These are phyloP conservation scores for Pleurotus tuber-regium DNA, from an alignment of 768 basidiomycete genomes.

Conservation along the genomic window DNA sequence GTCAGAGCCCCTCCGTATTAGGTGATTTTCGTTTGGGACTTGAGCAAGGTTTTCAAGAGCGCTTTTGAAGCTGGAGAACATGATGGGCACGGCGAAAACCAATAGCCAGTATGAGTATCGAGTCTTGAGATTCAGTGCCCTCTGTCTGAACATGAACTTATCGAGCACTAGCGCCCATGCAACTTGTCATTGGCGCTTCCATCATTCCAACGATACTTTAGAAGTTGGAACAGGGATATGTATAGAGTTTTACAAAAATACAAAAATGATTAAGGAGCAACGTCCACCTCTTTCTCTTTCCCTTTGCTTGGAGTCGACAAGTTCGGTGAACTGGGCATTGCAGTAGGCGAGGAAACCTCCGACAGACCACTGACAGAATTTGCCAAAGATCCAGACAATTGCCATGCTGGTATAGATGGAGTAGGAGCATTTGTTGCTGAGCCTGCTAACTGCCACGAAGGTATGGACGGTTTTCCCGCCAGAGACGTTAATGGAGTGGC, in stretches of 20 bases:
- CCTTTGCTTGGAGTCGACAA: slow-evolving; percentile 29
- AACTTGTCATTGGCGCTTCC: background rate
- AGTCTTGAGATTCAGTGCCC: background rate
- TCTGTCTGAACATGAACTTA: slow-evolving; percentile 1
- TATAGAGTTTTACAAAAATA: background rate
- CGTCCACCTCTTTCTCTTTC: slow-evolving; percentile 59
- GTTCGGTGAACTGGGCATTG: slow-evolving; percentile 12
- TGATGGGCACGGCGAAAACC: slow-evolving; percentile 22
- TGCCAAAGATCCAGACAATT: slow-evolving; percentile 1
- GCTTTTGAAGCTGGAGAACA: slow-evolving; percentile 76
- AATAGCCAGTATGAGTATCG: slow-evolving; percentile 2
- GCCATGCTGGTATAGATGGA: slow-evolving; percentile 15
- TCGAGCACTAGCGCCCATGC: slow-evolving; percentile 6
- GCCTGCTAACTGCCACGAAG: slow-evolving; percentile 84
- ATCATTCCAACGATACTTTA: background rate
- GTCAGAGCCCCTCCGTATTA: slow-evolving; percentile 31
- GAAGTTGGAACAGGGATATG: background rate
- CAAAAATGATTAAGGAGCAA: slow-evolving; percentile 5
- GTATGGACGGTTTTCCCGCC: slow-evolving; percentile 67
- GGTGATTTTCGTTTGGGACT: slow-evolving; percentile 23
- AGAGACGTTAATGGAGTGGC: slow-evolving; percentile 51
- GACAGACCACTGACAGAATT: background rate
- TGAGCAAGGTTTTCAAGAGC: slow-evolving; percentile 71
- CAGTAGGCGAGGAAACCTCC: slow-evolving; percentile 7
- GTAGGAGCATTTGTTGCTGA: slow-evolving; percentile 24